Evolutionary conservation across 1,284 basidiomycete genomes (phyloP).

Genomic region (Tylopilus sp.): DNA sequence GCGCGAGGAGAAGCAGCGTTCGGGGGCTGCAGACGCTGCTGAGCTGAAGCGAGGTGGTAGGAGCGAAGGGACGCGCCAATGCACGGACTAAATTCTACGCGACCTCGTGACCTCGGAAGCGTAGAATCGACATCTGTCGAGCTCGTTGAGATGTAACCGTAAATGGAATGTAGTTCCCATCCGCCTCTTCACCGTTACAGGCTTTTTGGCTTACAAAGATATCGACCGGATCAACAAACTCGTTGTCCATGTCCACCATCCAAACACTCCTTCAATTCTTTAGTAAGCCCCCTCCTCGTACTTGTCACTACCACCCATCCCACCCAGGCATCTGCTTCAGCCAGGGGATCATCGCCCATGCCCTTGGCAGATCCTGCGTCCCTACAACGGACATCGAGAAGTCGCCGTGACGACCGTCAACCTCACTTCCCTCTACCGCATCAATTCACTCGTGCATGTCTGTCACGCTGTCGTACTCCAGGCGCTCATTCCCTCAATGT

Average conservation of each 20-base stretch:
- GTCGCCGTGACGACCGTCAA: constrained; percentile 74
- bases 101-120: too few species aligned
- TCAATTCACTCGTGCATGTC: constrained; percentile 42
- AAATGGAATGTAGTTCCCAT: too few species aligned
- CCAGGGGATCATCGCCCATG: constrained; percentile 86
- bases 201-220: constrained; percentile 75
- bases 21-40: too few species aligned
- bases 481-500: constrained; percentile 1
- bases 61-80: too few species aligned
- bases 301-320: not conserved
- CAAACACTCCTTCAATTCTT: constrained; percentile 70
- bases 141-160: too few species aligned
- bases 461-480: too few species aligned
- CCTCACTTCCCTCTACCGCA: constrained; percentile 73
- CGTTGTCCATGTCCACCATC: constrained; percentile 62
- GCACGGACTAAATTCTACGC: too few species aligned
- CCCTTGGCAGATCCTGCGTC: constrained; percentile 78
- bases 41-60: too few species aligned
- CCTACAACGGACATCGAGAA: constrained; percentile 76
- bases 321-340: constrained; percentile 87
- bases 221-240: constrained; percentile 80
- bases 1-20: too few species aligned
- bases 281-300: constrained; percentile 49
- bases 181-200: constrained; percentile 39
- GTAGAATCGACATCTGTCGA: too few species aligned